Evolutionary conservation across 2,329 filamentous ascomycete genomes (phyloP), one percentile per base, ranked within the genome.

Genomic region (Paracoccidioides lutzii): DNA sequence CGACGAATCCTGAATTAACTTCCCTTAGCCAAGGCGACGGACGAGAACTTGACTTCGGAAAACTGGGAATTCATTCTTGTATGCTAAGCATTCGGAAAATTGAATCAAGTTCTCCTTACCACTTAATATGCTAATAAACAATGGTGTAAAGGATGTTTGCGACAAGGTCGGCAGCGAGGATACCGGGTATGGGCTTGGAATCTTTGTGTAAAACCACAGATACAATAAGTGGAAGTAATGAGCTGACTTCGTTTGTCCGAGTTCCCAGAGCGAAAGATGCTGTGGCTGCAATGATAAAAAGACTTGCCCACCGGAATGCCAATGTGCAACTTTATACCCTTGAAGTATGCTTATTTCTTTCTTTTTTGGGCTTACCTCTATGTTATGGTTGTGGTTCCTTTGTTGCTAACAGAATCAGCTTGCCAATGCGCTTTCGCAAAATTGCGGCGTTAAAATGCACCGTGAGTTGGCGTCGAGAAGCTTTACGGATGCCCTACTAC

Each of bases 311-410:
- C 71, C 85, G 90, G 63, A 96, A 96, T 71, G 90, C 90, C 60
- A 95, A 96, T 70, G 90, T 96, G 32, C 90, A 96, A 73, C 82
- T 96, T 22, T 96, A 96, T 71, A 95, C 90, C 10, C 82, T 96
- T 58, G 89, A 94, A 78, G 84, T 87, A 66, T 46, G 74, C 64
- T 35, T 41, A 38, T 46, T 9, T 46, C 4, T n/a, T 46, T 30
- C 7, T 3, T 6, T n/a, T 52, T 12, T 30, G 1, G 6, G 14
- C 33, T 54, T 8, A 12, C 32, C 12, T 41, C 22, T 22, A 41
- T 52, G 9, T 15, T 1, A 9, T 49, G 2, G 8, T 10, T 33
- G 14, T 52, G 4, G 50, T 15, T 2, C 22, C 9, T 41, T 52
- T 7, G 33, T 48, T 6, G 52, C 52, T 54, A 35, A 54, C 30